These are phyloP conservation scores for Cudoniella acicularis DNA, from an alignment of 495 filamentous ascomycete genomes.

Conservation along the genomic window DNA sequence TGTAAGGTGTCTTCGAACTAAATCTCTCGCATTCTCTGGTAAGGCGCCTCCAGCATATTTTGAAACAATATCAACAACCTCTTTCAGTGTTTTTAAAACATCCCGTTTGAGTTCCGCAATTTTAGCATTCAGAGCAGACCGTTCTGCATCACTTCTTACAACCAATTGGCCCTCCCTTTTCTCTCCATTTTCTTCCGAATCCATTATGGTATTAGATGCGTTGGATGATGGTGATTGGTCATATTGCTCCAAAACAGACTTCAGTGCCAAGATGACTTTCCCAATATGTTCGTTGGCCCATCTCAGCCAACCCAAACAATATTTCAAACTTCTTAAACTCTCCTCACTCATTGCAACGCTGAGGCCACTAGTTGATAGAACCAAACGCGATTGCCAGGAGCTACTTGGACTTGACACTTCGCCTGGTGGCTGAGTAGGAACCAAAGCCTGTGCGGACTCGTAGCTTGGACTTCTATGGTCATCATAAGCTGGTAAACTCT, in stretches of 20 bases:
- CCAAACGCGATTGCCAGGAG: constrained; percentile 70
- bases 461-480: constrained; percentile 70
- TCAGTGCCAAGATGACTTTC: constrained; percentile 63
- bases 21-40: constrained; percentile 72
- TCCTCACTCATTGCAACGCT: constrained; percentile 85
- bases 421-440: constrained; percentile 13
- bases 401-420: constrained; percentile 32
- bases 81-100: constrained; percentile 69
- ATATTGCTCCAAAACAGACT: constrained; percentile 69
- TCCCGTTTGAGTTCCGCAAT: constrained; percentile 70
- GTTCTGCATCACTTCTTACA: constrained; percentile 30
- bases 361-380: constrained; percentile 79
- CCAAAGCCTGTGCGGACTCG: constrained; percentile 34
- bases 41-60: constrained; percentile 80
- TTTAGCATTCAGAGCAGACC: constrained; percentile 45
- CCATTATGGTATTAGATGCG: constrained; percentile 7
- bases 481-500: constrained; percentile 77
- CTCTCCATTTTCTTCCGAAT: constrained; percentile 21
- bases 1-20: constrained; percentile 76
- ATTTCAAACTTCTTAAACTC: constrained; percentile 70
- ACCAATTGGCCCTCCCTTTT: constrained; percentile 24
- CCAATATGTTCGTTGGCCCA: constrained; percentile 73
- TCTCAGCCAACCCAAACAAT: constrained; percentile 71
- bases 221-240: constrained; percentile 38
- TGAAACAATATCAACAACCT: constrained; percentile 73